These are phyloP conservation scores for Starmerella cellae DNA, from an alignment of 805 yeast species.

Conservation along the genomic window DNA sequence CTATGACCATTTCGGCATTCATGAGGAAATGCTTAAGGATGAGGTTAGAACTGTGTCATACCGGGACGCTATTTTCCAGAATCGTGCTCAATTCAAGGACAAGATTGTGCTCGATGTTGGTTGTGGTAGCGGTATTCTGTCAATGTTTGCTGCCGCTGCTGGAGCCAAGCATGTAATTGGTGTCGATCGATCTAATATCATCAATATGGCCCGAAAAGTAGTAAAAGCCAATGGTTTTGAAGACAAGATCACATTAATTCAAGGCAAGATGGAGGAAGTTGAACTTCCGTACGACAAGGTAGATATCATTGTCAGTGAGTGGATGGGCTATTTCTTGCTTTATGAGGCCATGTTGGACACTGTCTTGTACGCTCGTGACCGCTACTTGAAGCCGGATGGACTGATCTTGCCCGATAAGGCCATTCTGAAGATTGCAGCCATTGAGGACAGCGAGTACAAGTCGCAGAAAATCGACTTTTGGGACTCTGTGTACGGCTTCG, in stretches of 20 bases:
- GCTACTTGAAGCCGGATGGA: constrained; percentile 65
- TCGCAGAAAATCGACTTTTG: constrained; percentile 84
- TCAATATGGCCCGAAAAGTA: constrained; percentile 88
- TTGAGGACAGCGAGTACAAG: constrained; percentile 86
- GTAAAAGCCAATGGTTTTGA: constrained; percentile 69
- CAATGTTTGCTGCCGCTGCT: constrained; percentile 97
- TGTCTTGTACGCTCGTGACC: constrained; percentile 86
- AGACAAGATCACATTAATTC: constrained; percentile 74
- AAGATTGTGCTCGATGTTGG: constrained; percentile 95
- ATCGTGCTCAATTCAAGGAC: constrained; percentile 77
- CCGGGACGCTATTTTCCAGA: constrained; percentile 82
- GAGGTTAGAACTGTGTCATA: constrained; percentile 82
- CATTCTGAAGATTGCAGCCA: constrained; percentile 74
- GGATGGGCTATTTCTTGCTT: constrained; percentile 97
- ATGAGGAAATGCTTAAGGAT: constrained; percentile 97
- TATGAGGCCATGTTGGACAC: constrained; percentile 98
- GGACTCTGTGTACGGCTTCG: constrained; percentile 96
- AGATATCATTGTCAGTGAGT: constrained; percentile 89
- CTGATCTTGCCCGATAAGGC: constrained; percentile 91
- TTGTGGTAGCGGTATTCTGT: constrained; percentile 95
- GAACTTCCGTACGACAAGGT: constrained; percentile 70
- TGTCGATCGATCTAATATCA: constrained; percentile 93
- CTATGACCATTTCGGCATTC: constrained; percentile 94
- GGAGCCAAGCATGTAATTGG: constrained; percentile 97
- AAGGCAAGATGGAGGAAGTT: constrained; percentile 92